Evolutionary conservation across 78 protist genomes (phyloP).

Genomic region (Dictyostelium firmibasis): DNA sequence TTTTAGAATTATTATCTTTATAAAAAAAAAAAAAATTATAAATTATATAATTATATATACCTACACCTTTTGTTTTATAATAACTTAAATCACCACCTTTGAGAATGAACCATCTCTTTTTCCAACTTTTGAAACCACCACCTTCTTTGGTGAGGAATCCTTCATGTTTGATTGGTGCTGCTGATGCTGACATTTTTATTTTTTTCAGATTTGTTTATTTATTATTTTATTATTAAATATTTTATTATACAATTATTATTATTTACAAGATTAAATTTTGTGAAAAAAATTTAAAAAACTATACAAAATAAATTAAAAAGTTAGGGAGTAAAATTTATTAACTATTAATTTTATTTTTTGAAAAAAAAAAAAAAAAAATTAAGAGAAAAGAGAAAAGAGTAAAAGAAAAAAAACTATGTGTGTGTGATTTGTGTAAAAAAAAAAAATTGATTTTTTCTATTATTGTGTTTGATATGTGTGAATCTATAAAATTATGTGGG

Average conservation of each 20-base stretch:
- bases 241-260: too few relatives aligned
- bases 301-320: background rate
- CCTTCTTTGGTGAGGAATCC: constrained; percentile 86
- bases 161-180: constrained; percentile 71
- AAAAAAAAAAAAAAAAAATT: too few relatives aligned
- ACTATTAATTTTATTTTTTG: too few relatives aligned
- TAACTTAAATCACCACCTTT: constrained; percentile 74
- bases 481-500: too few relatives aligned
- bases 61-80: constrained; percentile 78
- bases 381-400: background rate
- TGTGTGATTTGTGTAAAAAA: background rate
- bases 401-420: too few relatives aligned
- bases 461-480: background rate
- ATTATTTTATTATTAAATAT: background rate
- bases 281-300: too few relatives aligned
- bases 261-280: background rate
- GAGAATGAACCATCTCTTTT: constrained; percentile 79
- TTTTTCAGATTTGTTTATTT: background rate
- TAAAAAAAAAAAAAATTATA: background rate
- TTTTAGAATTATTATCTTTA: too few relatives aligned
- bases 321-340: too few relatives aligned
- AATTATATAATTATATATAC: background rate
- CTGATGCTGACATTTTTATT: constrained; percentile 5
- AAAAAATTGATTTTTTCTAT: background rate
- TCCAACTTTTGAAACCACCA: constrained; percentile 86